Base-by-base conservation (phyloP, 345 rosid species). In the Lumnitzera racemosa region DNA sequence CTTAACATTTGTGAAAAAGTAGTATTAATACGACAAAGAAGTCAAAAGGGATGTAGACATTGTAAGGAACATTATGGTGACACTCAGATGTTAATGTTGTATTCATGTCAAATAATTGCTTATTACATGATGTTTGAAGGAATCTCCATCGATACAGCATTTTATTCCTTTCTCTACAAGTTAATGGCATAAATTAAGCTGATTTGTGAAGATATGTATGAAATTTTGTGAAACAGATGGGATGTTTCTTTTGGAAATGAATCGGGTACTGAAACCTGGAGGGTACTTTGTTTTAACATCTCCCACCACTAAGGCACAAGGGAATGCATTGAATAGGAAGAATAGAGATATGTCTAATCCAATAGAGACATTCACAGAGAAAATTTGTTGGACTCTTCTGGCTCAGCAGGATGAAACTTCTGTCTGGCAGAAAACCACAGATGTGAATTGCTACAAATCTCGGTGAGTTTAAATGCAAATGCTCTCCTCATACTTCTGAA, bases 361-460 rank as follows among this genome's bases (percentile, higher is more conserved):
- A 14, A 70, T 84, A 58, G 83, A 85, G 70, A 88, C 81, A 57
- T 78, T 81, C 63, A 72, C 88, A 29, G 88, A 81, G 58, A 80
- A 80, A 70, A 80, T 94, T 17, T 90, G 97, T 52, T 94, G 99
- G 99, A 84, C 77, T 72, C 78, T 84, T 47, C 76, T 81, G 61
- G 88, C 90, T 72, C 99, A 94, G 87, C 99, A 88, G 67, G 96
- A 94, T 15, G 96, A 94, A 77, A 88, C 96, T 51, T 84, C 83
- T 65, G 77, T 94, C 70, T 94, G 99, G 97, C 96, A 94, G 78
- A 90, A 94, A 83, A 90, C 97, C 64, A 61, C 67, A 0, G 89
- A 84, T 65, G 63, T 68, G 53, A 17, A 61, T 49, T 90, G 96
- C 77, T 83, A 83, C 63, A 67, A 72, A 3, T 84, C 95, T 69